These are phyloP conservation scores for Coleophoma eucalyptorum DNA, from an alignment of 2,329 filamentous ascomycete species.

Conservation along the genomic window DNA sequence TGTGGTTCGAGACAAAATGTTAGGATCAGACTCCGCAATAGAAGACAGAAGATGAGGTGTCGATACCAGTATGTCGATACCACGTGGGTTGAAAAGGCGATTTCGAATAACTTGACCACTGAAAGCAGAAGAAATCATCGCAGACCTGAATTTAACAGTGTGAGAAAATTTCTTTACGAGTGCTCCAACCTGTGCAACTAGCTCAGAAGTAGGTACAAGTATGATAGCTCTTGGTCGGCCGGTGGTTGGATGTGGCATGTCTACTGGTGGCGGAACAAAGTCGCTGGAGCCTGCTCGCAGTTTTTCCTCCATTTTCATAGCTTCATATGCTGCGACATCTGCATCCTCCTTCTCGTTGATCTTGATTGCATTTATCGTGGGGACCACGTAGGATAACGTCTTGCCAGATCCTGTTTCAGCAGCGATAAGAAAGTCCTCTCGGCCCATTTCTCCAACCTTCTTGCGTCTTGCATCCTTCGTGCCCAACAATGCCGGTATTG, in stretches of 20 bases:
- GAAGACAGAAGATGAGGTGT: conserved; percentile 88
- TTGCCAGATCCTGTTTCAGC: conserved; percentile 98
- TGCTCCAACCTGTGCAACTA: conserved; percentile 80
- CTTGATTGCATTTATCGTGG: conserved; percentile 82
- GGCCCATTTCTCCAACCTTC: conserved; percentile 22
- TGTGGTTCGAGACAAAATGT: conserved; percentile 85
- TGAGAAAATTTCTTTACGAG: conserved; percentile 83
- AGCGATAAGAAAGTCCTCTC: conserved; percentile 70
- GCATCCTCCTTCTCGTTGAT: conserved; percentile 60
- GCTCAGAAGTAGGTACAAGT: conserved; percentile 86
- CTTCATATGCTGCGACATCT: conserved; percentile 54
- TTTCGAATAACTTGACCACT: conserved; percentile 77
- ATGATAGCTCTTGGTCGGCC: conserved; percentile 81
- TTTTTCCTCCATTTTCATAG: conserved; percentile 53
- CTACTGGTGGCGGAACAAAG: conserved; percentile 51
- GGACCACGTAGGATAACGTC: conserved; percentile 87
- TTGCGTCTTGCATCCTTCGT: conserved; percentile 37
- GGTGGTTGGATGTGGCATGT: conserved; percentile 68
- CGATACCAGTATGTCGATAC: conserved; percentile 80
- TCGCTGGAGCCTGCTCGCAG: conserved; percentile 55
- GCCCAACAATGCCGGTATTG: conserved; percentile 77
- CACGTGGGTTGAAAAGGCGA: conserved; percentile 74
- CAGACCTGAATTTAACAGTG: conserved; percentile 80
- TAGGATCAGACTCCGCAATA: conserved; percentile 85
- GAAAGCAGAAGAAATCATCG: conserved; percentile 74